These are phyloP conservation scores for Aspergillus piperis DNA, from an alignment of 2,329 filamentous ascomycete genomes.

Conservation along the genomic window DNA sequence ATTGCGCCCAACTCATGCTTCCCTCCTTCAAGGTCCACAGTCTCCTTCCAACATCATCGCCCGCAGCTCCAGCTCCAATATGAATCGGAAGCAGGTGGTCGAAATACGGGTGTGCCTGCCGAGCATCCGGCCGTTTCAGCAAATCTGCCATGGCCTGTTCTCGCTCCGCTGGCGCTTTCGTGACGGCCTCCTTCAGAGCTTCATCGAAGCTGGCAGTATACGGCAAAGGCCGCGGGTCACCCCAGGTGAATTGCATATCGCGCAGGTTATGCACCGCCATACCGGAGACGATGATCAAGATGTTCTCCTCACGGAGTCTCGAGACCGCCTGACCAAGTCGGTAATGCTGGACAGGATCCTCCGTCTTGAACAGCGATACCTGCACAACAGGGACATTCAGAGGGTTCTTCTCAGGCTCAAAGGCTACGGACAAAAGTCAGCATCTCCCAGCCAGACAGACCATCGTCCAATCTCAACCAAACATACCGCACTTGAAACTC, in stretches of 20 bases:
- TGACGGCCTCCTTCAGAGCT: slow-evolving; percentile 66
- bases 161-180: slow-evolving; percentile 45
- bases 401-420: slow-evolving; percentile 63
- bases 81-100: slow-evolving; percentile 65
- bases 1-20: slow-evolving; percentile 59
- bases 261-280: slow-evolving; percentile 74
- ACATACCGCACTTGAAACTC: slow-evolving; percentile 59
- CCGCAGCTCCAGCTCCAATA: slow-evolving; percentile 59
- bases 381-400: slow-evolving; percentile 70
- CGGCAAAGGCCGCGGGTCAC: slow-evolving; percentile 52
- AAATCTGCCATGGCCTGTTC: slow-evolving; percentile 49
- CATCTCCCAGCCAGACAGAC: background rate
- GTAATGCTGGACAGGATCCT: slow-evolving; percentile 67
- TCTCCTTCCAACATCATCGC: slow-evolving; percentile 48
- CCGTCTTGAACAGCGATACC: slow-evolving; percentile 66
- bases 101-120: slow-evolving; percentile 63
- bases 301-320: slow-evolving; percentile 65
- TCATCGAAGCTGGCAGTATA: slow-evolving; percentile 67
- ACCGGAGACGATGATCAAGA: slow-evolving; percentile 70
- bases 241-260: slow-evolving; percentile 53
- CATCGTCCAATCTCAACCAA: background rate
- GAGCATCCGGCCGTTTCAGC: slow-evolving; percentile 55
- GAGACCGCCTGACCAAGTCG: slow-evolving; percentile 66
- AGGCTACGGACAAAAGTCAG: slow-evolving; percentile 46
- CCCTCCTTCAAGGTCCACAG: slow-evolving; percentile 54